Conservation (phyloP, 371 early-diverging fungal species). For the Rhizopus arrhizus region DNA sequence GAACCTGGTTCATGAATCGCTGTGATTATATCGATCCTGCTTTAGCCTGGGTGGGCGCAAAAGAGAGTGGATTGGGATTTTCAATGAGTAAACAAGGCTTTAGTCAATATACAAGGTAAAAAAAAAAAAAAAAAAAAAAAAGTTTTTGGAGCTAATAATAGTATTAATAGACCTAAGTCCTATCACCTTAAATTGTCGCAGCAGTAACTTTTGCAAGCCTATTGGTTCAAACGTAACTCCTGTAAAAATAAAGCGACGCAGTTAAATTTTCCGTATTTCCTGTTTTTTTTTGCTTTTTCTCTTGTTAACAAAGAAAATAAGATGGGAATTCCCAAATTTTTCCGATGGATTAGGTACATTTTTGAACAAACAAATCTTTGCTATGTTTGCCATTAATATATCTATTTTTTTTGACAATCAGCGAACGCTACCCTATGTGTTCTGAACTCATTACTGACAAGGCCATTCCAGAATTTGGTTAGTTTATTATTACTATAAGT, state of each 20-base stretch:
- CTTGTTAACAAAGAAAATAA: conserved; percentile 5
- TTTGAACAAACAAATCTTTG: too few species aligned
- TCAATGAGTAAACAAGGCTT: conserved; percentile 73
- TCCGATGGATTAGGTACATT: conserved; percentile 82
- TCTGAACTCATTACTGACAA: conserved; percentile 85
- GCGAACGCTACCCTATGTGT: conserved; percentile 95
- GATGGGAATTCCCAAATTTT: conserved; percentile 91
- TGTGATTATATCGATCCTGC: conserved; percentile 85
- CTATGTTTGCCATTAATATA: background rate
- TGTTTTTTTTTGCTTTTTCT: conserved; percentile 4
- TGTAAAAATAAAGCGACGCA: conserved; percentile 1
- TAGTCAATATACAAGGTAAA: conserved; percentile 63
- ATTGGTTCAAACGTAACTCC: background rate
- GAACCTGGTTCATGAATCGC: conserved; percentile 88
- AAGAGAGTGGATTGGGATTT: conserved; percentile 80
- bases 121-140: background rate
- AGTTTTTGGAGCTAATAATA: too few species aligned
- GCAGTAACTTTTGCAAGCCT: conserved; percentile 15
- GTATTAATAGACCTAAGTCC: conserved; percentile 46
- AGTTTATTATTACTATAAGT: conserved; percentile 11
- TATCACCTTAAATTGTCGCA: conserved; percentile 51
- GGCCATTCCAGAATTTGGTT: conserved; percentile 94
- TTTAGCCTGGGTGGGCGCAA: conserved; percentile 81
- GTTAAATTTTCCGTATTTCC: background rate
- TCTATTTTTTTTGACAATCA: conserved; percentile 27